phyloP scores from a whole-genome alignment of 371 early-diverging fungal species.

The Rhizopus delemar region DNA sequence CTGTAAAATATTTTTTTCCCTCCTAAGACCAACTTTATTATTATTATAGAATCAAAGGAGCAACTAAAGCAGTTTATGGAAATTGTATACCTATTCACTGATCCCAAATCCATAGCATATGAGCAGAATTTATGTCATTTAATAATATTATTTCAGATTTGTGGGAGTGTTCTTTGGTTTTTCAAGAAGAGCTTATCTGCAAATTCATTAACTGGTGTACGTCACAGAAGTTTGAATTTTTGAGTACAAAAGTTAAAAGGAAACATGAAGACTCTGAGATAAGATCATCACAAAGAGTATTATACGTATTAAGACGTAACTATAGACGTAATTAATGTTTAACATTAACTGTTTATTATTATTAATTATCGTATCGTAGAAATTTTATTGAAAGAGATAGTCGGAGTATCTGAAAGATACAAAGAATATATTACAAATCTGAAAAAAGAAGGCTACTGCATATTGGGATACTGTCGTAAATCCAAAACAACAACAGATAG shows the following conservation, averaged over 20 bases:
- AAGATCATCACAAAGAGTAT: slow-evolving; percentile 8
- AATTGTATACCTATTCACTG: slow-evolving; percentile 2
- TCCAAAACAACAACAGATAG: no score
- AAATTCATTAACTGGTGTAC: slow-evolving; percentile 6
- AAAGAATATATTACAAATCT: slow-evolving; percentile 12
- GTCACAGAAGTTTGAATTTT: slow-evolving; percentile 6
- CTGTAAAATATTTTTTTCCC: slow-evolving; percentile 1
- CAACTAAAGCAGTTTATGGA: slow-evolving; percentile 7
- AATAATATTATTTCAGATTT: slow-evolving; percentile 7
- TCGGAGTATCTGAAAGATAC: not conserved
- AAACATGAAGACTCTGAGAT: slow-evolving; percentile 8
- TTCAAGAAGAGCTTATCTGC: slow-evolving; percentile 6
- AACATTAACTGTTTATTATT: slow-evolving; percentile 19
- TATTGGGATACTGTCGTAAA: no score
- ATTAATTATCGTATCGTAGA: slow-evolving; percentile 19
- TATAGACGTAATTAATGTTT: slow-evolving; percentile 19
- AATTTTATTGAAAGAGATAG: slow-evolving; percentile 9
- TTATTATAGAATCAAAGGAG: slow-evolving; percentile 14
- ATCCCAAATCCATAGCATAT: slow-evolving; percentile 10
- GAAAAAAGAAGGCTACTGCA: no score
- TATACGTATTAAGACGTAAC: slow-evolving; percentile 9
- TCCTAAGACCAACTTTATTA: slow-evolving; percentile 9
- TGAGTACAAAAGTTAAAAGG: slow-evolving; percentile 7
- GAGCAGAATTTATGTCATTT: slow-evolving; percentile 8
- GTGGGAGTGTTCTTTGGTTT: slow-evolving; percentile 4